phyloP scores from a whole-genome alignment of 441 rosid species.

The Erodium texanum region DNA sequence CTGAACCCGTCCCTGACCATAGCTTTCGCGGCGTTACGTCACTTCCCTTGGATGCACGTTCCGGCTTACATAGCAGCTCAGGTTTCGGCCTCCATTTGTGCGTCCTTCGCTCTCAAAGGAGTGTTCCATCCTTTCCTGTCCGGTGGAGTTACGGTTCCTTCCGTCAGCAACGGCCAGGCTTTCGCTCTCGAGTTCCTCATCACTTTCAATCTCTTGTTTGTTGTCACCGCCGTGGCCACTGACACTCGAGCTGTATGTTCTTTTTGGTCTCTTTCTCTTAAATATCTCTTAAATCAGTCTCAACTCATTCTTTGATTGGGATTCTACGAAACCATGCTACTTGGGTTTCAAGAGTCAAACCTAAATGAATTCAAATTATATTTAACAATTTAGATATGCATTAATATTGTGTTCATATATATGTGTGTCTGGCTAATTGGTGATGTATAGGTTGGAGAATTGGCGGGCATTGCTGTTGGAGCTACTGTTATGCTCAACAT shows the following conservation, averaged over 20 bases:
- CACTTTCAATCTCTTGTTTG: slow-evolving; percentile 58
- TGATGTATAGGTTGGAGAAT: slow-evolving; percentile 63
- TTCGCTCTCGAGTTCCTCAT: slow-evolving; percentile 66
- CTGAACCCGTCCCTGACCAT: slow-evolving; percentile 89
- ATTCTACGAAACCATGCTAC: too few relatives aligned
- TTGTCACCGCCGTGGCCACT: slow-evolving; percentile 65
- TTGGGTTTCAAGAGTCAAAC: too few relatives aligned
- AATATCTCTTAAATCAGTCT: too few relatives aligned
- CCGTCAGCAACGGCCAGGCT: slow-evolving; percentile 50
- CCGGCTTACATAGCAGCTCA: slow-evolving; percentile 87
- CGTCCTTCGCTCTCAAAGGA: slow-evolving; percentile 83
- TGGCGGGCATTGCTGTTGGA: slow-evolving; percentile 97
- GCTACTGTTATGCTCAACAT: slow-evolving; percentile 93
- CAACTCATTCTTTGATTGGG: too few relatives aligned
- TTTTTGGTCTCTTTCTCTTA: too few relatives aligned
- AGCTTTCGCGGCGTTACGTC: slow-evolving; percentile 81
- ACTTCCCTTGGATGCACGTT: slow-evolving; percentile 90
- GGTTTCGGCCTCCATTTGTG: slow-evolving; percentile 82
- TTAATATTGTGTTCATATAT: too few relatives aligned
- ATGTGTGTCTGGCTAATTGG: too few relatives aligned
- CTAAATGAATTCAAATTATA: too few relatives aligned
- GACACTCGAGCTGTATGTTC: slow-evolving; percentile 47
- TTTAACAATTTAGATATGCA: too few relatives aligned
- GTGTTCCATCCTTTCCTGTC: slow-evolving; percentile 76
- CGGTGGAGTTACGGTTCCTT: slow-evolving; percentile 85